These are phyloP conservation scores for Phaeotremella fagi DNA, from an alignment of 768 basidiomycete genomes.

Conservation along the genomic window DNA sequence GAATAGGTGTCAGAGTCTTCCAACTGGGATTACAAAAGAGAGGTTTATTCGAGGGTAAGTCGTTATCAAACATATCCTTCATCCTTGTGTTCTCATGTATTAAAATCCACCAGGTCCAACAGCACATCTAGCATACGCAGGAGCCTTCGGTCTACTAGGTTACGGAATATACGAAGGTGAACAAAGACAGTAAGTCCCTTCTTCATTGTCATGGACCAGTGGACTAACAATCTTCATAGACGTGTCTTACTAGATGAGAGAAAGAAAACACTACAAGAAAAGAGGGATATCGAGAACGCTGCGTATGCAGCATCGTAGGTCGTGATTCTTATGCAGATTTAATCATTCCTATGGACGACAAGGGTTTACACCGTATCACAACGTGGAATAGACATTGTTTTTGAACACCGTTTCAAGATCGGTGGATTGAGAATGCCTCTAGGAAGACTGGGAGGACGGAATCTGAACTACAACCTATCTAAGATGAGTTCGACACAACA, in stretches of 20 bases:
- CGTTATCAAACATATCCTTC: background rate
- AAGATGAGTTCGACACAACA: too few relatives aligned
- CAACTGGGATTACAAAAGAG: conserved; percentile 81
- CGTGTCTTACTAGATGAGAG: background rate
- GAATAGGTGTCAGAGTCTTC: conserved; percentile 75
- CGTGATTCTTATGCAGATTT: too few relatives aligned
- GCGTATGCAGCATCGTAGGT: too few relatives aligned
- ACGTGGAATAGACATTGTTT: too few relatives aligned
- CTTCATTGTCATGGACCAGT: background rate
- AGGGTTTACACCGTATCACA: too few relatives aligned
- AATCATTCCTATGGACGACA: too few relatives aligned
- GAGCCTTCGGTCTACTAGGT: conserved; percentile 38
- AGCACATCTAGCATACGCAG: conserved; percentile 7
- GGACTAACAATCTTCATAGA: background rate
- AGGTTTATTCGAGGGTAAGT: conserved; percentile 72
- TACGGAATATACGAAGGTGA: conserved; percentile 43
- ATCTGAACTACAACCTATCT: too few relatives aligned
- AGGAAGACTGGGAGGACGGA: too few relatives aligned
- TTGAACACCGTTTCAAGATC: too few relatives aligned
- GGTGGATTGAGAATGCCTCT: too few relatives aligned
- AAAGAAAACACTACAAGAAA: conserved; percentile 1
- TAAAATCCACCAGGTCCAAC: background rate
- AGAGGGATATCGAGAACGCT: conserved; percentile 1
- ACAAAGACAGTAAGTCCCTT: conserved; percentile 41
- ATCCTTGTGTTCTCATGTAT: background rate